phyloP scores from a whole-genome alignment of 106 monocot genomes.

The Gastrodia elata region DNA sequence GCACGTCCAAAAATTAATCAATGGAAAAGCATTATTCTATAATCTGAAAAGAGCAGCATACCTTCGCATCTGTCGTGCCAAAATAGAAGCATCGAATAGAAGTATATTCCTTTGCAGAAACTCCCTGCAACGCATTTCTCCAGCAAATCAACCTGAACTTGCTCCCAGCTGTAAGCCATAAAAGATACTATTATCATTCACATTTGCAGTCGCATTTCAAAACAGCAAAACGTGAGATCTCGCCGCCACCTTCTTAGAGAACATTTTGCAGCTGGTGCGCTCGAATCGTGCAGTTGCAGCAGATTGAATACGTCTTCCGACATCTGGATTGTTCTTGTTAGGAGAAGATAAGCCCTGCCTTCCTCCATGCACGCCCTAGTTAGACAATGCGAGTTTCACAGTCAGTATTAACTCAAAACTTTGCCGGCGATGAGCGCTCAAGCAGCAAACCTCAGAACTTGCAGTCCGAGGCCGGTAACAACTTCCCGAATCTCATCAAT shows the following conservation, averaged over 20 bases:
- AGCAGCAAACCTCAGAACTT: slow-evolving; percentile 49
- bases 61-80: slow-evolving; percentile 39
- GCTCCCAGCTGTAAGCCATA: slow-evolving; percentile 87
- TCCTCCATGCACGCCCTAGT: slow-evolving; percentile 40
- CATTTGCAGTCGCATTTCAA: not conserved
- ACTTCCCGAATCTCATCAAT: slow-evolving; percentile 47
- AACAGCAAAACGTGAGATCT: not conserved
- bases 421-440: not conserved
- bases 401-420: not conserved
- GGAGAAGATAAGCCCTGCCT: slow-evolving; percentile 39
- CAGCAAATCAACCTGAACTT: slow-evolving; percentile 54
- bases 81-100: slow-evolving; percentile 54
- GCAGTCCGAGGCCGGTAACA: slow-evolving; percentile 52
- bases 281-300: slow-evolving; percentile 23
- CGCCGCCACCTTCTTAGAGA: slow-evolving; percentile 36
- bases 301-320: slow-evolving; percentile 39
- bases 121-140: slow-evolving; percentile 43
- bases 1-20: not conserved
- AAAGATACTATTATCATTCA: too few species aligned
- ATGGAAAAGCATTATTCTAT: not conserved
- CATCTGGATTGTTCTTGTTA: slow-evolving; percentile 31
- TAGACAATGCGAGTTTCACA: not conserved
- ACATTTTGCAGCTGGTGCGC: slow-evolving; percentile 12
- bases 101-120: slow-evolving; percentile 32
- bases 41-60: slow-evolving; percentile 13